Conservation (phyloP, 2,329 filamentous ascomycete species). For the Orbilia brochopaga region DNA sequence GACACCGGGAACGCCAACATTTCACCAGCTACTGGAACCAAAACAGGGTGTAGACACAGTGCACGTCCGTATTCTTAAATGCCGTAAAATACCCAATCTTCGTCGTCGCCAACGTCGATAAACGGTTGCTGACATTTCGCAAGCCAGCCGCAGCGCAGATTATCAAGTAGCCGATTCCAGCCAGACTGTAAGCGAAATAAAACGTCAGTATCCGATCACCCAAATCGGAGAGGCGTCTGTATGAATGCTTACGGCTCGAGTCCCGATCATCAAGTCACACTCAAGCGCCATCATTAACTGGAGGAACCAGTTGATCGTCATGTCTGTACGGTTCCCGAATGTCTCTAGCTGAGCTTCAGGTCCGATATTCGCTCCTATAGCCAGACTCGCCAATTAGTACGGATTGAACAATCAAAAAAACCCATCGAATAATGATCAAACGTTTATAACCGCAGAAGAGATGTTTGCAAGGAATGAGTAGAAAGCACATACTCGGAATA, state of each 20-base stretch:
- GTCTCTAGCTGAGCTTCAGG: constrained; percentile 51
- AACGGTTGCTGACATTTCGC: constrained; percentile 52
- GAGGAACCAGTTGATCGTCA: constrained; percentile 55
- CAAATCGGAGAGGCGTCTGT: neutral
- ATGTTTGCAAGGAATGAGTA: neutral
- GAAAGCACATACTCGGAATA: constrained; percentile 52
- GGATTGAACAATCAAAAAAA: too few relatives aligned
- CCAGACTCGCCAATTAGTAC: too few relatives aligned
- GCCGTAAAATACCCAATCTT: constrained; percentile 51
- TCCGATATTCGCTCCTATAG: constrained; percentile 51
- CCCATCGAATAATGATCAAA: too few relatives aligned
- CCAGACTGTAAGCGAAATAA: constrained; percentile 49
- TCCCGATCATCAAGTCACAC: constrained; percentile 53
- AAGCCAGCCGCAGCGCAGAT: constrained; percentile 53
- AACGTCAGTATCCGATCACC: neutral
- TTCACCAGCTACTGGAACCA: neutral
- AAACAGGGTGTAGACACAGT: neutral
- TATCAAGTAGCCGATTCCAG: constrained; percentile 54
- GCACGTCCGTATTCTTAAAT: neutral
- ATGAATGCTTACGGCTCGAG: constrained; percentile 51
- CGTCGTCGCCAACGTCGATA: constrained; percentile 52
- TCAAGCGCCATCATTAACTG: constrained; percentile 54
- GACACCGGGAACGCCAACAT: constrained; percentile 1
- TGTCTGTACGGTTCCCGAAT: constrained; percentile 54
- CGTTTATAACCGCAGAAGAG: constrained; percentile 10